Evolutionary conservation across 2,329 filamentous ascomycete genomes (phyloP), one percentile per base, ranked within the genome.

Genomic region (Dactylellina drechsleri): DNA sequence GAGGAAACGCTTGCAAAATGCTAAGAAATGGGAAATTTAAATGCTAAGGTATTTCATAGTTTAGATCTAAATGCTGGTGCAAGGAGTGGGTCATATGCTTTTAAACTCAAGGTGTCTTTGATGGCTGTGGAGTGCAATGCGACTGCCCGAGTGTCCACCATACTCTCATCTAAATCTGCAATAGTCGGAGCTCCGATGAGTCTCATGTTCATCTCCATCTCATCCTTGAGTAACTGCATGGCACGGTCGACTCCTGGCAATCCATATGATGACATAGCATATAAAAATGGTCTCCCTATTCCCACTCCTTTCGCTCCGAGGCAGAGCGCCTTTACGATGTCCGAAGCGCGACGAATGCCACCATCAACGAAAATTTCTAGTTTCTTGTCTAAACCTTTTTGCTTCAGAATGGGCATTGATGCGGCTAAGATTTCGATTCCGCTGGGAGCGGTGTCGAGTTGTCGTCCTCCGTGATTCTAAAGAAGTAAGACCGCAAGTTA

Each of bases 181-280:
- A 99, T 82, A 74, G 83, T 89, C 18, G 86, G 87, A 72, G 89
- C 91, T 8, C 95, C 95, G 78, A 99, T 92, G 77, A 99, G 84
- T 5, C 95, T 88, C 95, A 99, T 98, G 81, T 94, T 95, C 94
- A 98, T 98, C 84, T 96, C 93, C 88, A 99, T 92, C 86, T 99
- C 95, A 80, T 98, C 95, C 84, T 92, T 93, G 78, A 97, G 86
- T 71, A 97, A 84, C 82, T 93, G 91, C 91, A 98, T 97, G 36
- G 95, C 95, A 40, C 92, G 87, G 80, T 96, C 92, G 18, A 98
- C 94, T 77, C 95, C 95, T 1, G 90, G 86, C 73, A 92, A 84
- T 0, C 95, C 95, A 80, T 98, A 98, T 8, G 92, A 89, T 77
- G 90, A 91, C 94, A 99, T 98, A 80, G 95, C 94, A 81, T 93